Evolutionary conservation across 2,329 filamentous ascomycete genomes (phyloP).

Genomic region (Colletotrichum zoysiae): DNA sequence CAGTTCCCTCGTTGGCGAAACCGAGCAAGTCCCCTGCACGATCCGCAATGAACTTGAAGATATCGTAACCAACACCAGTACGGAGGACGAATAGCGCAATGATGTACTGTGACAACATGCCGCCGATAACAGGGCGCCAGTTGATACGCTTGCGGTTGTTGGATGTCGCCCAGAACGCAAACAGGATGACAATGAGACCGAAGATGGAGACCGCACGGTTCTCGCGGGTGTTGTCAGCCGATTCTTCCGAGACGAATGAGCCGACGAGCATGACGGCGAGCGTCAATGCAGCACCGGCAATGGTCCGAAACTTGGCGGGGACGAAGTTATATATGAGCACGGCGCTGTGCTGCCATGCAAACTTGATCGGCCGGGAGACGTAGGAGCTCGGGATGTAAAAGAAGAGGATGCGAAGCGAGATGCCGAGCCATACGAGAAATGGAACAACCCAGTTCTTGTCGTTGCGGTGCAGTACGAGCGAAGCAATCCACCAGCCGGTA

Average conservation of each 20-base stretch:
- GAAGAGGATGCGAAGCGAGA: conserved; percentile 80
- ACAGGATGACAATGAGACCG: conserved; percentile 79
- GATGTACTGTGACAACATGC: conserved; percentile 90
- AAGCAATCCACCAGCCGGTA: conserved; percentile 81
- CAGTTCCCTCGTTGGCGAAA: conserved; percentile 79
- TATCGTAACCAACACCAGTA: conserved; percentile 84
- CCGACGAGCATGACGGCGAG: conserved; percentile 82
- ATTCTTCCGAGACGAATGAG: conserved; percentile 79
- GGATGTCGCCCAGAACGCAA: conserved; percentile 77
- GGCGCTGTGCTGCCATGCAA: conserved; percentile 75
- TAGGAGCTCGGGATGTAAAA: conserved; percentile 78
- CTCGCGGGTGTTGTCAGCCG: conserved; percentile 79
- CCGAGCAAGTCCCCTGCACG: conserved; percentile 80
- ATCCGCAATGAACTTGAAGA: conserved; percentile 88
- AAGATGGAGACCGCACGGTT: conserved; percentile 87
- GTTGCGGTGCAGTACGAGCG: conserved; percentile 77
- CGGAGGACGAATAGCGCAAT: conserved; percentile 90
- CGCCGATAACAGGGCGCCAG: conserved; percentile 87
- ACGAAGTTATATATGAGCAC: conserved; percentile 70
- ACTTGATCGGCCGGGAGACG: conserved; percentile 75
- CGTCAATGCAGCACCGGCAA: conserved; percentile 72
- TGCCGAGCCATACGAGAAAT: conserved; percentile 82
- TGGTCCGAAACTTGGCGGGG: conserved; percentile 74
- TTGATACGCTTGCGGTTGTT: conserved; percentile 72
- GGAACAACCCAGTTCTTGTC: conserved; percentile 86